phyloP scores from a whole-genome alignment of 2,329 filamentous ascomycete species.

The Ceratocystis ficicola region DNA sequence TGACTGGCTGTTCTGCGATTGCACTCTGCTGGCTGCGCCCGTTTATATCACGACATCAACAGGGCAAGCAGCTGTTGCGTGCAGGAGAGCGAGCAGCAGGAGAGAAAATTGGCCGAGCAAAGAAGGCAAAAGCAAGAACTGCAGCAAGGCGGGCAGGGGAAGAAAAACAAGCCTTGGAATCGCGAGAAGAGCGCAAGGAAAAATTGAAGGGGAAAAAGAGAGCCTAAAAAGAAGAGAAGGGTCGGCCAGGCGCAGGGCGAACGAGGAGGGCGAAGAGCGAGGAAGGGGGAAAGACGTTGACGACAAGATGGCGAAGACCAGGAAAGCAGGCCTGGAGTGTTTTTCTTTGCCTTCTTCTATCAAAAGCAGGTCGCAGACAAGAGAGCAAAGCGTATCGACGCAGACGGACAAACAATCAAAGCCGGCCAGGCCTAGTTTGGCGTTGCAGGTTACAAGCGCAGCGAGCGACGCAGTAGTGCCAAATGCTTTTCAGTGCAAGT shows the following conservation, averaged over 20 bases:
- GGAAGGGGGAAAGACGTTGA: slow-evolving; percentile 13
- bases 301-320: not conserved
- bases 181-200: not conserved
- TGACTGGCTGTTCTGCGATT: not conserved
- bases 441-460: not conserved
- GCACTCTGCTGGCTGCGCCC: not conserved
- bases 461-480: not conserved
- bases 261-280: not conserved
- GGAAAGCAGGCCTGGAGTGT: not conserved
- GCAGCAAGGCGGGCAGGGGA: not conserved
- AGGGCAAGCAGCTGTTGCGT: not conserved
- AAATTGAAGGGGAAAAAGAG: not conserved
- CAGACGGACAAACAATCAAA: not conserved
- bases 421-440: not conserved
- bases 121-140: not conserved
- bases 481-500: too few species aligned
- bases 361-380: slow-evolving; percentile 2
- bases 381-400: slow-evolving; percentile 19
- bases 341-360: not conserved
- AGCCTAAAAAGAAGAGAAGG: not conserved
- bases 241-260: not conserved
- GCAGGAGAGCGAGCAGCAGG: not conserved
- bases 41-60: not conserved
- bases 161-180: not conserved
- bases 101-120: slow-evolving; percentile 4